phyloP scores from a whole-genome alignment of 139 green algal species.

The Chlamydomonas schloesseri region DNA sequence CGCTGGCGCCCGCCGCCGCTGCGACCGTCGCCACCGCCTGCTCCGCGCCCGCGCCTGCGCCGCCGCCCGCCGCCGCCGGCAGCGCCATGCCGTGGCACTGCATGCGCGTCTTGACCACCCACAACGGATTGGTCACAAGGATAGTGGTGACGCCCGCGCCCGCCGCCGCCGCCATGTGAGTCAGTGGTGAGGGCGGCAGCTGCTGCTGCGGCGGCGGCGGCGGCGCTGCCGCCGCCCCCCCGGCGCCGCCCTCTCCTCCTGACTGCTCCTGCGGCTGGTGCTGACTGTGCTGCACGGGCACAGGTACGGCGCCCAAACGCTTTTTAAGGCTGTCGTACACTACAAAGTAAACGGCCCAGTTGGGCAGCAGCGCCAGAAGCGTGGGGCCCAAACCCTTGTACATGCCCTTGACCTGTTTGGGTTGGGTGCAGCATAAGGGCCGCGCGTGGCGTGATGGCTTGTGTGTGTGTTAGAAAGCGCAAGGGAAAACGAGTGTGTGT shows the following conservation, averaged over 20 bases:
- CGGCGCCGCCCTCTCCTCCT: too few species aligned
- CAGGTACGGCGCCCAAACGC: not conserved
- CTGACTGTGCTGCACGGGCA: not conserved
- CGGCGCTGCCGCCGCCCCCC: not conserved
- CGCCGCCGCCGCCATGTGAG: constrained; percentile 86
- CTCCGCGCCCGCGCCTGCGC: constrained; percentile 62
- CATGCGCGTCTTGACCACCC: constrained; percentile 97
- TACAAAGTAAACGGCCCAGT: constrained; percentile 90
- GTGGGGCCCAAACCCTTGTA: constrained; percentile 95
- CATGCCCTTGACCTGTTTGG: constrained; percentile 70
- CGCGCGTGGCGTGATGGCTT: too few species aligned
- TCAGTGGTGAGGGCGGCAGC: constrained; percentile 10
- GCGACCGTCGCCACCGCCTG: constrained; percentile 75
- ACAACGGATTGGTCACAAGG: constrained; percentile 94
- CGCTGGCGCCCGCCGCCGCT: constrained; percentile 85
- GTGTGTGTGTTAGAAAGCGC: too few species aligned
- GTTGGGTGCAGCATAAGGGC: too few species aligned
- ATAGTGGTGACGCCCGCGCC: constrained; percentile 91
- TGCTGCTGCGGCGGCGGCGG: not conserved
- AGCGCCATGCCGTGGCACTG: constrained; percentile 83
- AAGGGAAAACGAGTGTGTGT: too few species aligned
- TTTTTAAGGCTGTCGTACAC: constrained; percentile 49
- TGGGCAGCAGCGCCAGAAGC: constrained; percentile 95
- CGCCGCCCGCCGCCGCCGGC: not conserved
- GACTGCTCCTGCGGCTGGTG: not conserved